Percentiles rank a stretch among this genome's conserved stretches.
Conservation (phyloP, 1,139 yeast species). For the Lodderomyces theae region DNA sequence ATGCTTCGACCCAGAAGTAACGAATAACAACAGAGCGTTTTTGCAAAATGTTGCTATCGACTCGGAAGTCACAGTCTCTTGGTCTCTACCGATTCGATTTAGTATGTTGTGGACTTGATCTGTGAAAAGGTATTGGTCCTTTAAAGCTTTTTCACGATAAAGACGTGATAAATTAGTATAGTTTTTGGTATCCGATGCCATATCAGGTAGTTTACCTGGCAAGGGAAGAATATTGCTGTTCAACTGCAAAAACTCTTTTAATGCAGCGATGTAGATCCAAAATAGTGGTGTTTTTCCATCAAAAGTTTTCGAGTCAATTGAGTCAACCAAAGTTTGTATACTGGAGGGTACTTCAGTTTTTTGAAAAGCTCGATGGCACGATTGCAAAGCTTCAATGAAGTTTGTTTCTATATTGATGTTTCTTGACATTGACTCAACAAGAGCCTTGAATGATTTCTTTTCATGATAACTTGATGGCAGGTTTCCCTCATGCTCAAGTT, state of each 20-base stretch:
- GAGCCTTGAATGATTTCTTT: slow-evolving; percentile 40
- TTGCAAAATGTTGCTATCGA: slow-evolving; percentile 56
- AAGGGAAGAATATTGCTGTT: slow-evolving; percentile 57
- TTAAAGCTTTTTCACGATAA: slow-evolving; percentile 54
- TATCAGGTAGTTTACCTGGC: slow-evolving; percentile 79
- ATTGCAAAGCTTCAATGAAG: slow-evolving; percentile 65
- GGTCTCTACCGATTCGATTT: slow-evolving; percentile 20
- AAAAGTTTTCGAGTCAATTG: slow-evolving; percentile 18
- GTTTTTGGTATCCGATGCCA: slow-evolving; percentile 73
- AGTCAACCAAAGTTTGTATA: slow-evolving; percentile 31
- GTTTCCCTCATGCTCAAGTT: slow-evolving; percentile 23
- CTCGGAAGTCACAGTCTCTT: slow-evolving; percentile 30
- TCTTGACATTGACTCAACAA: slow-evolving; percentile 35
- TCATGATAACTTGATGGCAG: slow-evolving; percentile 56
- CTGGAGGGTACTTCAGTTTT: slow-evolving; percentile 39
- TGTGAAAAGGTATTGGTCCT: slow-evolving; percentile 47
- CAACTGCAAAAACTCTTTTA: slow-evolving; percentile 46
- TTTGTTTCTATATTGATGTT: slow-evolving; percentile 51
- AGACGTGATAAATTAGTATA: slow-evolving; percentile 59
- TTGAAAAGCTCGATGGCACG: slow-evolving; percentile 52
- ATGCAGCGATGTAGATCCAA: slow-evolving; percentile 61
- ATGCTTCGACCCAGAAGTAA: slow-evolving; percentile 33
- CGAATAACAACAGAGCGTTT: slow-evolving; percentile 44
- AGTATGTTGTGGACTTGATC: slow-evolving; percentile 28
- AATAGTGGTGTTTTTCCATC: slow-evolving; percentile 35